Conservation (phyloP, 2,329 filamentous ascomycete genomes). For the Aureobasidium sp. region DNA sequence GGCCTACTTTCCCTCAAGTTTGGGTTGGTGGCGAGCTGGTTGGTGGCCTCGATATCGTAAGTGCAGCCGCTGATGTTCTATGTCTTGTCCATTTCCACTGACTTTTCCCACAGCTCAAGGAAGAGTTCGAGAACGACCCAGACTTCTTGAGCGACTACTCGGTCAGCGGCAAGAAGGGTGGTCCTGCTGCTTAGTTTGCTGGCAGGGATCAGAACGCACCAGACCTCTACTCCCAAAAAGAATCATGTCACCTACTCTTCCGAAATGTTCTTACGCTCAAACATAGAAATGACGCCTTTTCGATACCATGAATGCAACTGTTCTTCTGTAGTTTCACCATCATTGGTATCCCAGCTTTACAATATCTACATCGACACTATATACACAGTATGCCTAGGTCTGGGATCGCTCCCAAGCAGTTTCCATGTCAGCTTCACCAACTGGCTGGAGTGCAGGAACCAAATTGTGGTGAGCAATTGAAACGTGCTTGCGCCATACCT, state of each 20-base stretch:
- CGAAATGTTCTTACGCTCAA: not conserved
- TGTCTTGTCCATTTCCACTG: not conserved
- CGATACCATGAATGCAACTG: slow-evolving; percentile 10
- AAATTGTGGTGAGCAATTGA: slow-evolving; percentile 23
- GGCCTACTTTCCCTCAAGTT: slow-evolving; percentile 94
- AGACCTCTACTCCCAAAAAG: not conserved
- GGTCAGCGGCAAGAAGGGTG: slow-evolving; percentile 31
- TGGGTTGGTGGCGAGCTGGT: slow-evolving; percentile 88
- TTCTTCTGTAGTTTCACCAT: not conserved
- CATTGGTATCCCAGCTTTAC: not conserved
- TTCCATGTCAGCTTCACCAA: not conserved
- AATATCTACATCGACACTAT: not conserved
- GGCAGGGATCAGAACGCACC: not conserved
- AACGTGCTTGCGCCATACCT: slow-evolving; percentile 24
- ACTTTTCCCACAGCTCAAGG: slow-evolving; percentile 62
- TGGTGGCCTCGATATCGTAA: slow-evolving; percentile 90
- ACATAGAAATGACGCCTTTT: slow-evolving; percentile 3
- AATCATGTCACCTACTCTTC: not conserved
- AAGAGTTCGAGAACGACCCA: slow-evolving; percentile 77
- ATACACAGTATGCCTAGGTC: not conserved
- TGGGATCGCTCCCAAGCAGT: not conserved
- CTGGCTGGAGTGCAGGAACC: slow-evolving; percentile 2
- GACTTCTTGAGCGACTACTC: slow-evolving; percentile 74
- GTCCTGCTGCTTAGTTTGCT: slow-evolving; percentile 19
- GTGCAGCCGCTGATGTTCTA: slow-evolving; percentile 31